Evolutionary conservation across 805 yeast species (phyloP).

Genomic region (Candida easanensis): DNA sequence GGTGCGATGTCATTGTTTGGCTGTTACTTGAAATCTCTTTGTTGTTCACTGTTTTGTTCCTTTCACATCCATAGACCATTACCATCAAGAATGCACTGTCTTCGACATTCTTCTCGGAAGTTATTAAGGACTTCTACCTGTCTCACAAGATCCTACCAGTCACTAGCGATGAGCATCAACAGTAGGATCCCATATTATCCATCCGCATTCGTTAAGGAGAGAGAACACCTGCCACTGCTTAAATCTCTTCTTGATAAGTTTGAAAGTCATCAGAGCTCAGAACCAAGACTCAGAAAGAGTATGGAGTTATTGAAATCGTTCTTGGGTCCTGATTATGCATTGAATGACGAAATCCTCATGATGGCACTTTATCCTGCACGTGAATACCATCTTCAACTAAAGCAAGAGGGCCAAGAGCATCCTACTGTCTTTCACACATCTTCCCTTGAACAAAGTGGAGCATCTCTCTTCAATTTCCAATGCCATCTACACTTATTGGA

Average conservation of each 20-base stretch:
- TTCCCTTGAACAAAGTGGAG: constrained; percentile 13
- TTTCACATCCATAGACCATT: too few relatives aligned
- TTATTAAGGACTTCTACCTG: not conserved
- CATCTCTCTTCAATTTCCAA: constrained; percentile 10
- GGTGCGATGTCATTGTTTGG: not conserved
- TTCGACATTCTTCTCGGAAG: not conserved
- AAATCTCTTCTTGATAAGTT: not conserved
- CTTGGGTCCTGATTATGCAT: constrained; percentile 1
- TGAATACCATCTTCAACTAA: not conserved
- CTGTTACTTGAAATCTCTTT: too few relatives aligned
- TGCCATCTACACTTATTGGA: constrained; percentile 10
- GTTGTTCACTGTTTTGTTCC: too few relatives aligned
- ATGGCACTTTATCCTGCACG: constrained; percentile 9
- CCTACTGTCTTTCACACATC: not conserved
- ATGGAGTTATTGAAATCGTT: not conserved
- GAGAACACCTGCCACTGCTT: not conserved
- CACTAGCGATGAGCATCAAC: constrained; percentile 10
- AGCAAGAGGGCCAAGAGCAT: not conserved
- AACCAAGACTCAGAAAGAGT: not conserved
- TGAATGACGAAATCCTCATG: constrained; percentile 17
- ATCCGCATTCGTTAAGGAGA: not conserved
- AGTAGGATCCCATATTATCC: not conserved
- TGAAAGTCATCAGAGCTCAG: not conserved
- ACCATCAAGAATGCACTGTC: not conserved
- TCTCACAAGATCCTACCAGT: constrained; percentile 6